phyloP scores from a whole-genome alignment of 208 protist species.

The Leishmania tarentolae region DNA sequence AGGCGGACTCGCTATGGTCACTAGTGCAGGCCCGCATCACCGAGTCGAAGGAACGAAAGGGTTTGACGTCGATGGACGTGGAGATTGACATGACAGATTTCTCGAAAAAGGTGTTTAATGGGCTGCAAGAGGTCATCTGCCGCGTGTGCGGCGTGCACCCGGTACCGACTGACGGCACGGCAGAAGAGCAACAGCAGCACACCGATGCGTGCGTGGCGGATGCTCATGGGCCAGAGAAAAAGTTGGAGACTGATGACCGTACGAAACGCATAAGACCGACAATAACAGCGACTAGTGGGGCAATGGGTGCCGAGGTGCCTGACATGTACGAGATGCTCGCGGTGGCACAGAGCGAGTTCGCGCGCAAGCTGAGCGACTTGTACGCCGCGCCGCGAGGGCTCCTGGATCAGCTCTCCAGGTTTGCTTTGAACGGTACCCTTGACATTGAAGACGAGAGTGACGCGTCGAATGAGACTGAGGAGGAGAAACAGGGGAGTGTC shows the following conservation, averaged over 20 bases:
- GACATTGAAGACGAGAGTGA: neutral
- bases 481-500: neutral
- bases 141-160: conserved; percentile 36
- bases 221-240: neutral
- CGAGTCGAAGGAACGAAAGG: conserved; percentile 17
- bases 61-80: conserved; percentile 56
- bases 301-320: neutral
- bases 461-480: neutral
- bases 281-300: neutral
- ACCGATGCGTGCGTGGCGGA: neutral
- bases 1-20: conserved; percentile 25
- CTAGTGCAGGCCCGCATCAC: conserved; percentile 24
- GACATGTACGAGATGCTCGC: conserved; percentile 16
- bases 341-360: conserved; percentile 32
- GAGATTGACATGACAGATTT: conserved; percentile 81
- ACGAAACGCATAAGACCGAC: neutral
- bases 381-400: conserved; percentile 66
- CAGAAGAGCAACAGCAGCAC: conserved; percentile 6
- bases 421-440: conserved; percentile 40
- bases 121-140: conserved; percentile 50
- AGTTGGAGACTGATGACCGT: neutral
- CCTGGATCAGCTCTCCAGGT: conserved; percentile 58
- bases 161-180: neutral
- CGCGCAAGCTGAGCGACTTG: conserved; percentile 47
- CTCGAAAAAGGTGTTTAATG: conserved; percentile 52